Percentiles rank a stretch among this genome's conserved stretches.
These are phyloP conservation scores for Colletotrichum melonis DNA, from an alignment of 2,329 filamentous ascomycete species.

Conservation along the genomic window DNA sequence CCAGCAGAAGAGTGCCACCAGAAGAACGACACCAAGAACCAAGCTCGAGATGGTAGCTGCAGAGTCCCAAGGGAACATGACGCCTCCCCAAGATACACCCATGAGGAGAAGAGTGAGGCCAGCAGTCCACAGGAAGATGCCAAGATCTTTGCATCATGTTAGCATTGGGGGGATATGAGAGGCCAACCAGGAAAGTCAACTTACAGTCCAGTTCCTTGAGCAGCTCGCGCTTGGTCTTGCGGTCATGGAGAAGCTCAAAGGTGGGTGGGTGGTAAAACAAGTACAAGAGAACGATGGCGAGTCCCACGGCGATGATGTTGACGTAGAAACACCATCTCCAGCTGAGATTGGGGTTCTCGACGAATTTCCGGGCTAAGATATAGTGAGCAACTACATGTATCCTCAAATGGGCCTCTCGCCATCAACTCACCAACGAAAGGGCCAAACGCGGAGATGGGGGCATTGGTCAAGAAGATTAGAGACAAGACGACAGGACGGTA, in stretches of 20 bases:
- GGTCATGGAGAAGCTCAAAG: constrained; percentile 51
- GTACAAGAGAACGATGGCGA: constrained; percentile 48
- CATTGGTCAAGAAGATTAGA: constrained; percentile 48
- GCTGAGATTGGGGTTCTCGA: constrained; percentile 46
- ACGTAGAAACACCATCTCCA: constrained; percentile 56
- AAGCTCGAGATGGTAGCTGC: constrained; percentile 51
- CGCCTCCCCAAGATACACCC: constrained; percentile 57
- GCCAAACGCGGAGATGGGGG: constrained; percentile 47
- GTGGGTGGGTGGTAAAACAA: constrained; percentile 55
- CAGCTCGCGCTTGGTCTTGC: constrained; percentile 48
- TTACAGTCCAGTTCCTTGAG: constrained; percentile 50
- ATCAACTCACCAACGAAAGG: constrained; percentile 47
- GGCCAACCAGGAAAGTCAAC: neutral
- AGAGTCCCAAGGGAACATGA: constrained; percentile 55
- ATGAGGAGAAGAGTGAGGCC: constrained; percentile 58
- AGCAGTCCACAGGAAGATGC: constrained; percentile 57
- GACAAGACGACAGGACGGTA: constrained; percentile 48
- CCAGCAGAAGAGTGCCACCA: constrained; percentile 51
- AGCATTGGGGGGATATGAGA: neutral
- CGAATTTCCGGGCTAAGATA: constrained; percentile 45
- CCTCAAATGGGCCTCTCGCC: rapidly evolving
- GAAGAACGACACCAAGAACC: constrained; percentile 45
- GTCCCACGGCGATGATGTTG: constrained; percentile 50
- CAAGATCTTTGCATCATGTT: constrained; percentile 42
- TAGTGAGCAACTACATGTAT: neutral